A percentile compares a stretch with the other conserved stretches of the same genome.
These are phyloP conservation scores for Pulveroboletus ravenelii DNA, from an alignment of 768 basidiomycete species.

Conservation along the genomic window DNA sequence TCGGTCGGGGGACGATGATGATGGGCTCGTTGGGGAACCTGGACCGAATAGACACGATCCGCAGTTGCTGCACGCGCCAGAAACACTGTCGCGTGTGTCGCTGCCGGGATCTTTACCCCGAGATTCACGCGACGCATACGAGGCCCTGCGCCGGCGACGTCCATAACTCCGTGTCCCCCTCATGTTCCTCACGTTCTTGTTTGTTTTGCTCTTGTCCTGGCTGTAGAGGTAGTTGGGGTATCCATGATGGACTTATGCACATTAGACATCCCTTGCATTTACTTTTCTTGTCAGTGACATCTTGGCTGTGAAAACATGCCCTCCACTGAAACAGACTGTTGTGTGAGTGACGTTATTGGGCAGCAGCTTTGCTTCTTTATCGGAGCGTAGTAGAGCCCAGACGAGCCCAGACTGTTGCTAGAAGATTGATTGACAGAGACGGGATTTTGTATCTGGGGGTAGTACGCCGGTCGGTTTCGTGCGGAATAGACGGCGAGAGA, in stretches of 20 bases:
- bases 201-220: background rate
- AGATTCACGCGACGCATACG: conserved; percentile 5
- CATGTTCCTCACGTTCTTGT: too few relatives aligned
- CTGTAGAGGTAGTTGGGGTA: background rate
- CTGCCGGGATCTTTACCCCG: background rate
- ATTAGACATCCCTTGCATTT: conserved; percentile 10
- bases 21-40: background rate
- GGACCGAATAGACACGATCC: background rate
- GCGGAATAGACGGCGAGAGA: too few relatives aligned
- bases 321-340: too few relatives aligned
- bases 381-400: too few relatives aligned
- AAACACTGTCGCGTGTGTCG: background rate
- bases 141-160: conserved; percentile 10
- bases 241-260: background rate
- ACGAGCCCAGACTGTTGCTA: too few relatives aligned
- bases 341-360: too few relatives aligned
- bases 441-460: too few relatives aligned
- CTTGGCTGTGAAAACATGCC: too few relatives aligned
- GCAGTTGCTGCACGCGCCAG: background rate
- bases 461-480: too few relatives aligned
- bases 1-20: conserved; percentile 33
- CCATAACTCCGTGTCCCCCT: background rate
- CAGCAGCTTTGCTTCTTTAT: too few relatives aligned
- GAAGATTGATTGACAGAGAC: too few relatives aligned
- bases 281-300: background rate